Conservation (phyloP, 176 grass and related monocot species). For the Zizania latifolia region DNA sequence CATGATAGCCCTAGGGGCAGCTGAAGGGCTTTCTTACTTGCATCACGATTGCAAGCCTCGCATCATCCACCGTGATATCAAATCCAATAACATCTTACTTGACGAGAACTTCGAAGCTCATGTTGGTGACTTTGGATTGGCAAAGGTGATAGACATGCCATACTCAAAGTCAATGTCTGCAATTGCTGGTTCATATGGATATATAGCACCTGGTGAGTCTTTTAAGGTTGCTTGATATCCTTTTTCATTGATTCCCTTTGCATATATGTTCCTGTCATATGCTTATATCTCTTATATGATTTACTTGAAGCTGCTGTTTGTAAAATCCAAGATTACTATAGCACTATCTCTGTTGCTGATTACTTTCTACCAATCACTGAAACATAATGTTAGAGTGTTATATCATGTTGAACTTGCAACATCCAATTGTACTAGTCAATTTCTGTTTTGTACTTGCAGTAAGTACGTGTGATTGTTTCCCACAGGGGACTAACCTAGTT, state of each 20-base stretch:
- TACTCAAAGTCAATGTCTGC: constrained; percentile 94
- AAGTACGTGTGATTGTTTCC: not conserved
- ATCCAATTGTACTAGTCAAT: too few species aligned
- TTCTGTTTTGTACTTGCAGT: not conserved
- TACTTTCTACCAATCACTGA: not conserved
- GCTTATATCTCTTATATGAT: not conserved
- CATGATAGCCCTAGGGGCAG: constrained; percentile 77
- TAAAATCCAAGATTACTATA: not conserved
- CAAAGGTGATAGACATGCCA: constrained; percentile 97
- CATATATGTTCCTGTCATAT: not conserved
- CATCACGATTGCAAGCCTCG: constrained; percentile 93
- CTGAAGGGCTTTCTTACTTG: constrained; percentile 91
- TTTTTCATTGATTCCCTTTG: not conserved
- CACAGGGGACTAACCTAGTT: constrained; percentile 7
- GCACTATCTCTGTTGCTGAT: not conserved
- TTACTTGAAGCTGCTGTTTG: not conserved
- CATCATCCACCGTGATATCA: constrained; percentile 96
- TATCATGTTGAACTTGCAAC: not conserved
- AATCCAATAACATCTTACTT: constrained; percentile 97
- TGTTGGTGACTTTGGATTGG: constrained; percentile 98
- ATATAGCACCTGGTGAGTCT: constrained; percentile 93
- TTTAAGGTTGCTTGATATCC: not conserved
- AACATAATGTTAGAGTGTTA: not conserved
- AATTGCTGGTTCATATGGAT: constrained; percentile 96
- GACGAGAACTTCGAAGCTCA: constrained; percentile 98